Evolutionary conservation across 2,329 filamentous ascomycete genomes (phyloP).

Genomic region (Xylaria sp.): DNA sequence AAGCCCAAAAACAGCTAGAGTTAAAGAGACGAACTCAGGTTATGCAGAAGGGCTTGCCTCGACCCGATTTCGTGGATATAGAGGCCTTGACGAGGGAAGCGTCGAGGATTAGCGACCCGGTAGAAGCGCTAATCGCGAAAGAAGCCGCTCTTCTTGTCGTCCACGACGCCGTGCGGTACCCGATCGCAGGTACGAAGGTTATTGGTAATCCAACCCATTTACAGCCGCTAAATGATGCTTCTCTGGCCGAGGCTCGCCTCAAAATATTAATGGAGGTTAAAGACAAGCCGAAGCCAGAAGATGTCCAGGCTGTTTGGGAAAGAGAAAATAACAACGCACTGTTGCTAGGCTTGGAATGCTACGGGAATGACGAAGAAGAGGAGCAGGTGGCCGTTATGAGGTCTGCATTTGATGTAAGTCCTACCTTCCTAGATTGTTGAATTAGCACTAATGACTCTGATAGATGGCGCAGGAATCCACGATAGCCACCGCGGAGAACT

Average conservation of each 20-base stretch:
- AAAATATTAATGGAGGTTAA: constrained; percentile 78
- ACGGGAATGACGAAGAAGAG: constrained; percentile 79
- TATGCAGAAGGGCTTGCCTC: constrained; percentile 84
- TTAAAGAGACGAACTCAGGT: constrained; percentile 88
- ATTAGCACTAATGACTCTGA: constrained; percentile 25
- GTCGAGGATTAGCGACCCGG: constrained; percentile 67
- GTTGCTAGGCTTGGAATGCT: constrained; percentile 84
- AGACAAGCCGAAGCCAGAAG: constrained; percentile 58
- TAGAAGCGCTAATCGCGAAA: constrained; percentile 74
- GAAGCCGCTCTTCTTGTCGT: constrained; percentile 85
- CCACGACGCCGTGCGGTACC: constrained; percentile 80
- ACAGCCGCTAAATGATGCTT: constrained; percentile 73
- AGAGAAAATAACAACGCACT: constrained; percentile 63
- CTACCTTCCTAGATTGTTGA: background rate
- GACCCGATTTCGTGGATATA: constrained; percentile 78
- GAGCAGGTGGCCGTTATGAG: constrained; percentile 71
- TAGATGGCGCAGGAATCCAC: constrained; percentile 79
- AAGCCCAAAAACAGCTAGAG: constrained; percentile 80
- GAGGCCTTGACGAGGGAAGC: constrained; percentile 72
- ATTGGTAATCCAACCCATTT: constrained; percentile 69
- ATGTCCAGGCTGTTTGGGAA: constrained; percentile 65
- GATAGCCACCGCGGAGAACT: constrained; percentile 77
- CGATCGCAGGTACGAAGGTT: constrained; percentile 73
- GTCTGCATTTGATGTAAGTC: constrained; percentile 77
- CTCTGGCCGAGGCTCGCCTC: constrained; percentile 78